Conservation (phyloP, 1,284 basidiomycete species). For the Ustilago shanxiensis region DNA sequence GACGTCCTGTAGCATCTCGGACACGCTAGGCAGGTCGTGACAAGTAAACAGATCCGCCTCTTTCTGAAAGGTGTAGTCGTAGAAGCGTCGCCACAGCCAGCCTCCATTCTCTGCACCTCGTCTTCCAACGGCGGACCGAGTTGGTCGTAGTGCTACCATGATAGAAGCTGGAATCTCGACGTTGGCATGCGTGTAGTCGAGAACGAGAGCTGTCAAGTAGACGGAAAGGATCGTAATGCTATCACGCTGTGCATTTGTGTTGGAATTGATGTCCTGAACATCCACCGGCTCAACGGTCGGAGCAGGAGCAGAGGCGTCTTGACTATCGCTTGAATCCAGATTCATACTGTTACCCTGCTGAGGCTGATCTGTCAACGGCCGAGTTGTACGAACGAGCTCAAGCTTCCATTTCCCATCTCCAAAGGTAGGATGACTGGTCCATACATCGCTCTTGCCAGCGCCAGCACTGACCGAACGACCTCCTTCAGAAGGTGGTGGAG, state of each 20-base stretch:
- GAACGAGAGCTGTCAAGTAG: constrained; percentile 55
- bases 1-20: constrained; percentile 48
- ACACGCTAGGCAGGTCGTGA: constrained; percentile 55
- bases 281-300: constrained; percentile 7
- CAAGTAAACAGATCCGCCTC: constrained; percentile 61
- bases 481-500: constrained; percentile 49
- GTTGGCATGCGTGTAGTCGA: constrained; percentile 53
- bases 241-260: constrained; percentile 3
- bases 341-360: neutral
- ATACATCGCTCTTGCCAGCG: constrained; percentile 61
- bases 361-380: constrained; percentile 5
- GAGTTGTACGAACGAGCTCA: constrained; percentile 58
- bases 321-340: neutral
- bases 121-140: constrained; percentile 18
- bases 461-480: constrained; percentile 63
- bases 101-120: constrained; percentile 28
- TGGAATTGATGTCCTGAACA: neutral
- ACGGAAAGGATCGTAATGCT: constrained; percentile 57
- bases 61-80: constrained; percentile 48
- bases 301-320: neutral
- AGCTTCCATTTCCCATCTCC: constrained; percentile 67
- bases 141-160: constrained; percentile 57
- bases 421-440: constrained; percentile 65
- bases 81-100: constrained; percentile 55
- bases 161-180: constrained; percentile 54